A percentile compares a stretch with the other conserved stretches of the same genome.
Conservation (phyloP, 768 basidiomycete species). For the Hypholoma fasciculare region DNA sequence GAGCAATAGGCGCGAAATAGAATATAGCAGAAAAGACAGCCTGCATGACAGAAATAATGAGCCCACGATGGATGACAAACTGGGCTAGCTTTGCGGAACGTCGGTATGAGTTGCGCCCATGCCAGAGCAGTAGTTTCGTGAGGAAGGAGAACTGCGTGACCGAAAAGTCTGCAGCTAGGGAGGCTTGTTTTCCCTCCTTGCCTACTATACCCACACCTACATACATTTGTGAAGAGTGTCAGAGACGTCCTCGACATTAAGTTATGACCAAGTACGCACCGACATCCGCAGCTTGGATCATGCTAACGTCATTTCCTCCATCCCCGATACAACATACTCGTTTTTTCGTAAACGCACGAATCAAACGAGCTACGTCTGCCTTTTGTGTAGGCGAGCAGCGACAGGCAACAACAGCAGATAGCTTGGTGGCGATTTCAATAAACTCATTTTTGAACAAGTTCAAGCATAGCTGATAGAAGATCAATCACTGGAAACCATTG, state of each 20-base stretch:
- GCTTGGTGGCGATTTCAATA: constrained; percentile 92
- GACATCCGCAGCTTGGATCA: constrained; percentile 99
- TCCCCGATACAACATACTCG: constrained; percentile 99
- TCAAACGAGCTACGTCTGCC: constrained; percentile 94
- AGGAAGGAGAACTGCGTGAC: constrained; percentile 96
- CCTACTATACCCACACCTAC: constrained; percentile 96
- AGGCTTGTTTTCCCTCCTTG: constrained; percentile 98
- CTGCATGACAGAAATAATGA: constrained; percentile 98
- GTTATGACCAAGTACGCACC: constrained; percentile 52
- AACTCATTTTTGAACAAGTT: constrained; percentile 92
- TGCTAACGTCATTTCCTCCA: constrained; percentile 98
- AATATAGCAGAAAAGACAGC: constrained; percentile 94
- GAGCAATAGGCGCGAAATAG: constrained; percentile 92
- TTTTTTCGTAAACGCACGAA: constrained; percentile 88
- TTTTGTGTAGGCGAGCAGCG: constrained; percentile 99
- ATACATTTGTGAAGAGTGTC: neutral
- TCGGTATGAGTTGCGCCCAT: constrained; percentile 97
- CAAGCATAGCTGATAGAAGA: constrained; percentile 70
- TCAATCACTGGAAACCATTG: neutral
- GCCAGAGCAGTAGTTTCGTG: constrained; percentile 97
- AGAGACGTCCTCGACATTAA: no score
- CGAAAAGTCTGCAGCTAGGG: constrained; percentile 97
- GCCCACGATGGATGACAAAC: constrained; percentile 96
- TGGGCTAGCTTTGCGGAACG: constrained; percentile 97
- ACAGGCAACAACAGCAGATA: constrained; percentile 95